Conservation (phyloP, 129 eudicot genomes). For the Lonicera japonica region DNA sequence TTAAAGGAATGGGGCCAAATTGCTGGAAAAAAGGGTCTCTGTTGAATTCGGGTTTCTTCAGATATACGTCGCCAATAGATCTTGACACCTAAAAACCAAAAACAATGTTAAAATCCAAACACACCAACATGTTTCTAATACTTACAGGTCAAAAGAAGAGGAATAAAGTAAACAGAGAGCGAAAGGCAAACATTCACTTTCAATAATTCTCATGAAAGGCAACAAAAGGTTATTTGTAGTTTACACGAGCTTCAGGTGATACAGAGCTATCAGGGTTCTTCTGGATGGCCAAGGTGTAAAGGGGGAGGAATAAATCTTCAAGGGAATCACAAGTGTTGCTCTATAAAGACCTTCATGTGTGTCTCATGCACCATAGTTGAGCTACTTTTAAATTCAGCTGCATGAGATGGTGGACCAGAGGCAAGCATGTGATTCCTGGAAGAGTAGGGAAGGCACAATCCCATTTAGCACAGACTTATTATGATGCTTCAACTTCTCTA, state of each 20-base stretch:
- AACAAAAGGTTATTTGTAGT: slow-evolving; percentile 11
- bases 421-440: slow-evolving; percentile 56
- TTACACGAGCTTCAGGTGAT: slow-evolving; percentile 7
- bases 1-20: slow-evolving; percentile 59
- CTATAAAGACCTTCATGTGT: slow-evolving; percentile 30
- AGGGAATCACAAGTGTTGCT: slow-evolving; percentile 29
- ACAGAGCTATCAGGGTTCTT: slow-evolving; percentile 16
- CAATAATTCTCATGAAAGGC: too few species aligned
- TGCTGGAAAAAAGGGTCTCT: slow-evolving; percentile 70
- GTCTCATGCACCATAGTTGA: slow-evolving; percentile 26
- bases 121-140: neutral
- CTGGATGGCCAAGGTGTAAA: slow-evolving; percentile 19
- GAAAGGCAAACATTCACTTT: slow-evolving; percentile 18
- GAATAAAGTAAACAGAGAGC: slow-evolving; percentile 8
- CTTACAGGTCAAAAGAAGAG: slow-evolving; percentile 2
- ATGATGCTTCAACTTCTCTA: slow-evolving; percentile 17
- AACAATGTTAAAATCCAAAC: neutral
- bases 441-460: slow-evolving; percentile 29
- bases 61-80: slow-evolving; percentile 91
- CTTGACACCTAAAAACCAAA: slow-evolving; percentile 72
- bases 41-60: slow-evolving; percentile 83
- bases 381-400: slow-evolving; percentile 19
- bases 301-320: slow-evolving; percentile 7
- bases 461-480: slow-evolving; percentile 7
- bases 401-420: slow-evolving; percentile 45